Conservation (phyloP, 2,329 filamentous ascomycete species). For the Claviceps sp. region DNA sequence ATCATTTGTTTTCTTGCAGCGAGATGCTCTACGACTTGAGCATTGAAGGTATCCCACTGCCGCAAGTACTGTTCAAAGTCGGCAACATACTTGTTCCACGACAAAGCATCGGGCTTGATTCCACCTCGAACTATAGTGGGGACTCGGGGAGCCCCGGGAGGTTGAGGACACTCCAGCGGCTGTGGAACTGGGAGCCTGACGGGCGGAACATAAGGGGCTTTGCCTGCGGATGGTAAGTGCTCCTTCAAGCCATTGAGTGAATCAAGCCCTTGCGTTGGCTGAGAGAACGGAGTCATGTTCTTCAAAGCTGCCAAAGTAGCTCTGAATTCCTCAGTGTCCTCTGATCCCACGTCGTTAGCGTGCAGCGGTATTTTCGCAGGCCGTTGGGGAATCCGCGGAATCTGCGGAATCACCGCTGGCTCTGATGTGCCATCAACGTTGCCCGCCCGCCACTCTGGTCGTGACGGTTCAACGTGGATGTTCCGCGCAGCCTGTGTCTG, state of each 20-base stretch:
- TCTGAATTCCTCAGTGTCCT: constrained; percentile 42
- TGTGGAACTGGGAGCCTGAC: constrained; percentile 20
- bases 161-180: constrained; percentile 30
- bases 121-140: constrained; percentile 27
- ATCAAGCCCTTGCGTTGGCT: constrained; percentile 32
- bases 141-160: constrained; percentile 33
- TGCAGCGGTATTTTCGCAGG: constrained; percentile 13
- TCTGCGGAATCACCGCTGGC: constrained; percentile 5
- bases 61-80: constrained; percentile 41
- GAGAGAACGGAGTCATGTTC: constrained; percentile 41
- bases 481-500: constrained; percentile 26
- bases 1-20: constrained; percentile 33
- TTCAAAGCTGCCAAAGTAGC: constrained; percentile 40
- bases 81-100: constrained; percentile 38
- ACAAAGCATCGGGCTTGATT: constrained; percentile 26
- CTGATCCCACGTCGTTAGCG: constrained; percentile 32
- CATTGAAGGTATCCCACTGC: constrained; percentile 36
- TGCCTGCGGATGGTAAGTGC: constrained; percentile 43
- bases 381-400: constrained; percentile 5
- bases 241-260: constrained; percentile 44
- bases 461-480: constrained; percentile 44
- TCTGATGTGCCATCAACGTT: constrained; percentile 22
- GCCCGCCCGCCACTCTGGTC: constrained; percentile 46
- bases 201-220: constrained; percentile 29
- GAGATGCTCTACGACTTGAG: constrained; percentile 42